Evolutionary conservation across 371 early-diverging fungal genomes (phyloP), one percentile per base, ranked within the genome.

Genomic region (Mortierella sp.): DNA sequence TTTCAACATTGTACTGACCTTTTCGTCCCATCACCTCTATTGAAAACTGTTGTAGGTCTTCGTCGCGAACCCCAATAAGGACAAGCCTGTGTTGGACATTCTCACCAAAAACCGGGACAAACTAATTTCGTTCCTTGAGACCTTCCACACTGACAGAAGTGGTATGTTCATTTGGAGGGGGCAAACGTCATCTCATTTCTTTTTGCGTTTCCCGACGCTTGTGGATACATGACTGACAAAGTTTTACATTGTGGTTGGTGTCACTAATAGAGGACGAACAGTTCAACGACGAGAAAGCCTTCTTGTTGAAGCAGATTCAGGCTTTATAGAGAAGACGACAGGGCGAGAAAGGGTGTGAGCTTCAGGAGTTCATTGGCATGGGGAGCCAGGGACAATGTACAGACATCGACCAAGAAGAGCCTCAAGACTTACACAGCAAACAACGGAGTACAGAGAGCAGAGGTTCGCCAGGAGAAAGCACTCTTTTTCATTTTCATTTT

Each of bases 41-140:
- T 14, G 14, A 21, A 39, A 64, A 34, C 34, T 34, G 4, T 4
- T 34, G 10, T 34, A 94, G 94, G 94, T 97, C 39, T 98, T 98
- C 86, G 97, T 97, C 0, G 99, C 99, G 46, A 98, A 98, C 68
- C 99, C 99, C 23, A 93, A 94, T 81, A 98, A 98, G 84, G 91
- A 93, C 58, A 90, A 91, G 70, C 93, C 94, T 28, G 94, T 98
- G 38, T 78, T 89, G 57, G 96, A 96, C 67, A 97, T 98, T 42
- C 81, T 98, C 67, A 73, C 85, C 28, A 96, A 95, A 80, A 98
- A 98, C 79, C 91, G 90, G 80, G 96, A 96, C 38, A 95, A 93
- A 70, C 82, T 98, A 42, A 84, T 97, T 26, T 78, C 84, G 2
- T 98, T 95, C 81, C 82, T 98, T 64, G 84, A 80, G 49, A 91